Percentiles rank a stretch among this genome's conserved stretches.
Conservation (phyloP, 2,329 filamentous ascomycete species). For the Penicillium glabrum region DNA sequence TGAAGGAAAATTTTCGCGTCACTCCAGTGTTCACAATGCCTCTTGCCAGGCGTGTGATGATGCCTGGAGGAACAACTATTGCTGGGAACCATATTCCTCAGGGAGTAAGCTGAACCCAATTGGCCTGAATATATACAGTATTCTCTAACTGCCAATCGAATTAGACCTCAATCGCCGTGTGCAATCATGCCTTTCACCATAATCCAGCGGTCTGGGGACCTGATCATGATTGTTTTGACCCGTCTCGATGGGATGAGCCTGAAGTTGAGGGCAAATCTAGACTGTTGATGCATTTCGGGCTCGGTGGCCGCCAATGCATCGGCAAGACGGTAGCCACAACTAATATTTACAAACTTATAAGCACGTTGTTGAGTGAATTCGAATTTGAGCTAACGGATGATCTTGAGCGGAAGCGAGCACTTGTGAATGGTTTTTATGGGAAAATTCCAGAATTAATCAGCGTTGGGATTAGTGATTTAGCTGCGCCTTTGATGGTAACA, state of each 20-base stretch:
- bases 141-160: background rate
- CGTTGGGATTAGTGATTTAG: constrained; percentile 14
- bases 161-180: constrained; percentile 34
- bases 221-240: constrained; percentile 33
- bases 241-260: constrained; percentile 27
- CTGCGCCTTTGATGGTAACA: constrained; percentile 6
- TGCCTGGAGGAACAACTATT: constrained; percentile 24
- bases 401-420: background rate
- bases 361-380: constrained; percentile 31
- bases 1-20: constrained; percentile 36
- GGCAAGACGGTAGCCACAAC: constrained; percentile 35
- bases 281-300: constrained; percentile 37
- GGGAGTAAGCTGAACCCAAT: constrained; percentile 19
- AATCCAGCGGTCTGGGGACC: constrained; percentile 32
- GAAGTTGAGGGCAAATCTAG: constrained; percentile 14
- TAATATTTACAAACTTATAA: constrained; percentile 36
- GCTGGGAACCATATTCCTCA: constrained; percentile 25
- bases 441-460: constrained; percentile 7
- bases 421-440: background rate
- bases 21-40: constrained; percentile 38
- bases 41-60: constrained; percentile 28
- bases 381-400: constrained; percentile 31
- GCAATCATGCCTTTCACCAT: constrained; percentile 38
- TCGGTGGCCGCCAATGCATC: constrained; percentile 35
- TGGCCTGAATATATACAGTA: background rate